Percentiles rank a stretch among this genome's conserved stretches.
Conservation (phyloP, 495 filamentous ascomycete genomes). For the Cercophora sp. region DNA sequence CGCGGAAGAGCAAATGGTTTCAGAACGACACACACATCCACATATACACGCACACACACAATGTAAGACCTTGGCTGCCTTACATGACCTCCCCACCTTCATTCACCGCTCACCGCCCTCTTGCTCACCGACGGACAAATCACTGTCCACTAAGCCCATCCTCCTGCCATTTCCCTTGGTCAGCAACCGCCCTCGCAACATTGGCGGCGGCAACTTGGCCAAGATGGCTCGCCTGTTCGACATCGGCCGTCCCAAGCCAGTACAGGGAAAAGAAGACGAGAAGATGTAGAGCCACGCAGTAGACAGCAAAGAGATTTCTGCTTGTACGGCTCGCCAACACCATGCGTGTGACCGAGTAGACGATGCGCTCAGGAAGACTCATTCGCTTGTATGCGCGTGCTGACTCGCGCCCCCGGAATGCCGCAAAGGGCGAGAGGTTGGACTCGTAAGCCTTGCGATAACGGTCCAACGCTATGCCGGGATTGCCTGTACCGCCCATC, state of each 20-base stretch:
- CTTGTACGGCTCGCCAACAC: slow-evolving; percentile 87
- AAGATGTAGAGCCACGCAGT: slow-evolving; percentile 84
- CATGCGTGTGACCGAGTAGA: slow-evolving; percentile 87
- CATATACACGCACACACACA: too few species aligned
- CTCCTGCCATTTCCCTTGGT: slow-evolving; percentile 32
- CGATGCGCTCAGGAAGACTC: slow-evolving; percentile 81
- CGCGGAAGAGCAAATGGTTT: too few species aligned
- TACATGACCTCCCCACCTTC: background rate
- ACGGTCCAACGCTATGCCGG: slow-evolving; percentile 70
- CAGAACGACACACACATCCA: background rate
- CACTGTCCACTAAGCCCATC: slow-evolving; percentile 33
- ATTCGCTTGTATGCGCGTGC: slow-evolving; percentile 92
- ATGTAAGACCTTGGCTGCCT: too few species aligned
- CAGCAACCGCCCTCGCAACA: slow-evolving; percentile 21
- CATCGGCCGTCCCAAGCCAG: slow-evolving; percentile 62
- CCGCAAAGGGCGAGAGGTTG: slow-evolving; percentile 91
- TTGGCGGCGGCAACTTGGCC: slow-evolving; percentile 32
- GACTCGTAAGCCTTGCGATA: slow-evolving; percentile 93
- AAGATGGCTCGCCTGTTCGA: slow-evolving; percentile 32
- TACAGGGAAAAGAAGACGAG: slow-evolving; percentile 83
- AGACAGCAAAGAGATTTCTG: slow-evolving; percentile 90
- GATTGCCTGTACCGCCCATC: slow-evolving; percentile 45
- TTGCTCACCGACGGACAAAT: background rate
- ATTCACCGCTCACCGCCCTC: background rate
- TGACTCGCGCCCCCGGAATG: slow-evolving; percentile 87